These are phyloP conservation scores for Microcera coccophila DNA, from an alignment of 2,329 filamentous ascomycete genomes.

Conservation along the genomic window DNA sequence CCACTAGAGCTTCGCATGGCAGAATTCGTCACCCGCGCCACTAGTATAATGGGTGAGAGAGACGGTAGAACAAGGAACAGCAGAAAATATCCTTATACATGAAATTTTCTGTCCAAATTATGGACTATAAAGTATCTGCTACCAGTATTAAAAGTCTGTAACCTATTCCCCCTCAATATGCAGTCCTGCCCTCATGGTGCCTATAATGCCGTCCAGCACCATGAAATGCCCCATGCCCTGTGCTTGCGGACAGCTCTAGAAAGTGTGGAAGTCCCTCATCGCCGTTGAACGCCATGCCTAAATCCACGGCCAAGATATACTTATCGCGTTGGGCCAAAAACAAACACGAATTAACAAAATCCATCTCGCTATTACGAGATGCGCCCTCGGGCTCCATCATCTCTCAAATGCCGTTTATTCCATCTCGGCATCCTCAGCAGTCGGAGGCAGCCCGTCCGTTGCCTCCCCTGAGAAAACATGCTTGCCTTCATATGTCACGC, in stretches of 20 bases:
- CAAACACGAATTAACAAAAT: too few relatives aligned
- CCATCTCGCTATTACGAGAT: too few relatives aligned
- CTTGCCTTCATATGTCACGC: slow-evolving; percentile 58
- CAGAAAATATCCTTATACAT: too few relatives aligned
- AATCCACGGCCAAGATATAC: slow-evolving; percentile 16
- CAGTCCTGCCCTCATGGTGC: slow-evolving; percentile 1
- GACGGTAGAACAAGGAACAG: too few relatives aligned
- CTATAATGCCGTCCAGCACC: neutral
- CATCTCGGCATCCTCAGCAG: slow-evolving; percentile 43
- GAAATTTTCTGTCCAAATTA: too few relatives aligned
- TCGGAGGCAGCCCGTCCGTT: slow-evolving; percentile 44
- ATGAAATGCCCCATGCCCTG: neutral
- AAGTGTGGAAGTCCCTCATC: slow-evolving; percentile 33
- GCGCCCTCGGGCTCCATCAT: too few relatives aligned
- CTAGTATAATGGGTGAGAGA: too few relatives aligned
- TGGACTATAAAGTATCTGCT: too few relatives aligned
- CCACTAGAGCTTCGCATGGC: too few relatives aligned
- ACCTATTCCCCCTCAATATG: slow-evolving; percentile 7
- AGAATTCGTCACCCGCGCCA: too few relatives aligned
- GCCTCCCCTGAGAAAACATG: slow-evolving; percentile 53
- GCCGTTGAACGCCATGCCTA: slow-evolving; percentile 33
- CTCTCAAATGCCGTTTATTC: slow-evolving; percentile 28
- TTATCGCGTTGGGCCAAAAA: too few relatives aligned
- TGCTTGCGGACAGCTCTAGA: slow-evolving; percentile 31
- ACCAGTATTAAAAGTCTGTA: slow-evolving; percentile 10